phyloP scores from a whole-genome alignment of 257 asterid genomes.

The Linaria vulgaris region DNA sequence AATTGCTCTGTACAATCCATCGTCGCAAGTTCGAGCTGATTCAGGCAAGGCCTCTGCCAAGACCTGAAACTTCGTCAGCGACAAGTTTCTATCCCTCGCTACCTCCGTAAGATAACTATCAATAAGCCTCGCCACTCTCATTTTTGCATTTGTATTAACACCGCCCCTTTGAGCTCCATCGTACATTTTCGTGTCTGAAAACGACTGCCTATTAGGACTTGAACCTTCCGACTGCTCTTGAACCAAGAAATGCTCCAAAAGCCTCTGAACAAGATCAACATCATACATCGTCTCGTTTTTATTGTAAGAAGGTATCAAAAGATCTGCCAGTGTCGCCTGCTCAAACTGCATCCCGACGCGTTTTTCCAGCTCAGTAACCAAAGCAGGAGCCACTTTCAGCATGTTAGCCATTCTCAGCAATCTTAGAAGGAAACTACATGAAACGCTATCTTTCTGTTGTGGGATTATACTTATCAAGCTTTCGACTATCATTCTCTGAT shows the following conservation, averaged over 20 bases:
- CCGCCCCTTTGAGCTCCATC: conserved; percentile 26
- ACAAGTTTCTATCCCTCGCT: conserved; percentile 71
- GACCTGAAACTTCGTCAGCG: conserved; percentile 82
- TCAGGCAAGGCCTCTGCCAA: conserved; percentile 91
- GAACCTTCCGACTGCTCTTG: conserved; percentile 79
- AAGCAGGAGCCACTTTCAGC: conserved; percentile 87
- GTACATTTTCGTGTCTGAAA: conserved; percentile 53
- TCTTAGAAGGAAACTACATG: conserved; percentile 84
- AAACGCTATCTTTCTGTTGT: conserved; percentile 75
- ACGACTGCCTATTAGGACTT: conserved; percentile 65
- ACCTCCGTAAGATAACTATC: conserved; percentile 93
- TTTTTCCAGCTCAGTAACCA: conserved; percentile 87
- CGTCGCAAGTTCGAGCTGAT: conserved; percentile 81
- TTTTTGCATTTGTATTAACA: conserved; percentile 57
- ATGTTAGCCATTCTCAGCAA: conserved; percentile 74
- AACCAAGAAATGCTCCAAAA: conserved; percentile 84
- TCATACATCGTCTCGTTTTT: conserved; percentile 68
- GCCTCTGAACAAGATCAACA: conserved; percentile 89
- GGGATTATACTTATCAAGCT: conserved; percentile 93
- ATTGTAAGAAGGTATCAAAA: conserved; percentile 66
- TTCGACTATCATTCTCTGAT: conserved; percentile 81
- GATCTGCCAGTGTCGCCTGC: conserved; percentile 77
- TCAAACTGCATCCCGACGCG: conserved; percentile 95
- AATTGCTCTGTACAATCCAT: conserved; percentile 83
- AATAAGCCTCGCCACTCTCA: conserved; percentile 92